Evolutionary conservation across 495 filamentous ascomycete species (phyloP), one percentile per base, ranked within the genome.

Genomic region (Chaetomium cochliodes): DNA sequence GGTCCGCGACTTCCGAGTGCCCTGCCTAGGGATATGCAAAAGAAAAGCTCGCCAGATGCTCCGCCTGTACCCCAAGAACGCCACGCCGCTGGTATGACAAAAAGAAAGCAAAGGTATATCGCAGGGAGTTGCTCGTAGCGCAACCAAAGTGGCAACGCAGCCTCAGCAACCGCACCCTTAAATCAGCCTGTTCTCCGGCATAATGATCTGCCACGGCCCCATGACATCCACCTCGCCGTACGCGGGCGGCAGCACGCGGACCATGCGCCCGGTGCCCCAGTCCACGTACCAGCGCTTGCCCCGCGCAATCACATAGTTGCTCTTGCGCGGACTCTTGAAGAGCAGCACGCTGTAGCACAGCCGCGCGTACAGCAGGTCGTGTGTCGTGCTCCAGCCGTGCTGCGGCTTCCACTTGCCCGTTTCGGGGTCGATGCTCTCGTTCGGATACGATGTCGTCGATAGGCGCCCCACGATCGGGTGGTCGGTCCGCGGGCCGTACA

Each of bases 361-460:
- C 54, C 78, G 79, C 18, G 82, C 82, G 64, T 84, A 86, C 16
- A 81, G 70, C 64, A 82, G 74, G 68, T 85, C 81, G 67, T 83
- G 81, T 50, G 78, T 78, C 18, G 67, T 64, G 13, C 79, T 81
- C 77, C 79, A 78, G 20, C 67, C 68, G 62, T 80, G 79, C 20
- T 69, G 70, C 3, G 84, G 84, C 22, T 60, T 58, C 83, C 83
- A 86, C 73, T 86, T 86, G 12, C 80, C 74, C 54, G 68, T 76
- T 16, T 69, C 70, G 2, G 72, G 68, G 64, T 77, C 74, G 66
- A 75, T 66, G 53, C 67, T 68, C 46, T 74, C 73, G 68, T 78
- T 74, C 46, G 68, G 72, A 49, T 74, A 73, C 30, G 72, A 73
- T 26, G 75, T 69, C 23, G 70, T 75, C 60, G 72, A 74, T 57